A percentile compares a stretch with the other conserved stretches of the same genome.
phyloP scores from a whole-genome alignment of 129 eudicot species.

The Artemisia tridentata region DNA sequence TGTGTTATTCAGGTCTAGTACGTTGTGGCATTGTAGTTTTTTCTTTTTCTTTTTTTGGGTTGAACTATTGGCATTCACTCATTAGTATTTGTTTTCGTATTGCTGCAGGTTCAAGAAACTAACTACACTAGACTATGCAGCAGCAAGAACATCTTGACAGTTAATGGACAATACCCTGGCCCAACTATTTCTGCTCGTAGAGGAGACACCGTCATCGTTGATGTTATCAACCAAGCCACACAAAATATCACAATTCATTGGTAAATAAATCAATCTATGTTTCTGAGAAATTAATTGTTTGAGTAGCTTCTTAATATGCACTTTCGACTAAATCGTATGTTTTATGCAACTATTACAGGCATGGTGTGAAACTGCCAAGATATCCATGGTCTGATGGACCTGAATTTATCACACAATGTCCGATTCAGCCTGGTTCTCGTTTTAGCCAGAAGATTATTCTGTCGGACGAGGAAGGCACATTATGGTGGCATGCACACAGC shows the following conservation, averaged over 20 bases:
- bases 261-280: not conserved
- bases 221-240: constrained; percentile 34
- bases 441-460: constrained; percentile 43
- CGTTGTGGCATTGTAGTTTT: too few species aligned
- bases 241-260: constrained; percentile 49
- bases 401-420: constrained; percentile 52
- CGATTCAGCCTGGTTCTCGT: constrained; percentile 43
- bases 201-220: constrained; percentile 41
- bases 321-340: too few species aligned
- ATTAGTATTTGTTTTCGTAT: not conserved
- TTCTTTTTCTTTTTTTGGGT: too few species aligned
- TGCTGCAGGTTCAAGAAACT: constrained; percentile 37
- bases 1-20: too few species aligned
- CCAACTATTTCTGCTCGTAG: constrained; percentile 35
- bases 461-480: constrained; percentile 49
- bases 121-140: constrained; percentile 45
- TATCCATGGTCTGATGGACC: constrained; percentile 73
- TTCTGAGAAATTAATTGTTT: too few species aligned
- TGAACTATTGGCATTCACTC: too few species aligned
- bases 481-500: constrained; percentile 61
- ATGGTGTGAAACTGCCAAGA: constrained; percentile 58
- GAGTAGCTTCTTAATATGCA: too few species aligned
- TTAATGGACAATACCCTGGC: constrained; percentile 52
- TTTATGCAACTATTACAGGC: constrained; percentile 31
- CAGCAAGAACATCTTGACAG: constrained; percentile 44